Conservation (phyloP, 2,329 filamentous ascomycete genomes). For the Cryphonectria japonica region DNA sequence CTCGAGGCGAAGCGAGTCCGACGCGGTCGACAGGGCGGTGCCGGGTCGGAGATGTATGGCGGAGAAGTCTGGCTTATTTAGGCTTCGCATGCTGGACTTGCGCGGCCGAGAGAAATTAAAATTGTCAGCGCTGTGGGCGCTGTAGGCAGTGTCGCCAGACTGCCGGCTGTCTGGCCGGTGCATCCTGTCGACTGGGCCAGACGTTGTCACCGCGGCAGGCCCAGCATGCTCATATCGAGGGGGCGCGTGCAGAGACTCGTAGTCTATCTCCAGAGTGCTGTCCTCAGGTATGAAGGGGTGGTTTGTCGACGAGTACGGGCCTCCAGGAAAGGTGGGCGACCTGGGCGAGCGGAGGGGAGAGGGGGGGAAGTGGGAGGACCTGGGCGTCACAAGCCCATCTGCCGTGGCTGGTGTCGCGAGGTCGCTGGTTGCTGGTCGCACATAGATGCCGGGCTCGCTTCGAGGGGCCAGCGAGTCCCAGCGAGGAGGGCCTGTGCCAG, state of each 20-base stretch:
- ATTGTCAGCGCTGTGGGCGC: conserved; percentile 41
- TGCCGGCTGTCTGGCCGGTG: conserved; percentile 39
- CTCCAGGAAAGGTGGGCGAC: conserved; percentile 37
- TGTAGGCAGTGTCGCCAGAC: conserved; percentile 36
- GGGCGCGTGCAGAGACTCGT: conserved; percentile 23
- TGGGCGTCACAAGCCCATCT: conserved; percentile 20
- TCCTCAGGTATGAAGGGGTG: conserved; percentile 39
- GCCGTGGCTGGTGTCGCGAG: conserved; percentile 6
- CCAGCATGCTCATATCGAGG: conserved; percentile 31
- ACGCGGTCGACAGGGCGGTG: conserved; percentile 23
- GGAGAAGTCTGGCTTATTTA: conserved; percentile 27
- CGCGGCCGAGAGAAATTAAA: conserved; percentile 64
- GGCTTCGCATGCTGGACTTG: conserved; percentile 53
- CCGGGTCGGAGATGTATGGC: conserved; percentile 25
- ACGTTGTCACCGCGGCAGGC: conserved; percentile 27
- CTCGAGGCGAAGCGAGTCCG: conserved; percentile 27
- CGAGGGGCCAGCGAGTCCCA: conserved; percentile 21
- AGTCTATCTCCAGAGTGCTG: conserved; percentile 25
- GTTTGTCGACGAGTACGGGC: conserved; percentile 34
- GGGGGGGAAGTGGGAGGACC: conserved; percentile 27
- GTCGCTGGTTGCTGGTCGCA: background rate
- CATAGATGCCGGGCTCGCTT: conserved; percentile 18
- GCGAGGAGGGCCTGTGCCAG: conserved; percentile 22
- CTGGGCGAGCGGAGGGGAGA: conserved; percentile 31
- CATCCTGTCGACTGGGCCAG: conserved; percentile 33